Evolutionary conservation across 352 stramenopile genomes (phyloP).

Genomic region (Phytophthora nicotianae): DNA sequence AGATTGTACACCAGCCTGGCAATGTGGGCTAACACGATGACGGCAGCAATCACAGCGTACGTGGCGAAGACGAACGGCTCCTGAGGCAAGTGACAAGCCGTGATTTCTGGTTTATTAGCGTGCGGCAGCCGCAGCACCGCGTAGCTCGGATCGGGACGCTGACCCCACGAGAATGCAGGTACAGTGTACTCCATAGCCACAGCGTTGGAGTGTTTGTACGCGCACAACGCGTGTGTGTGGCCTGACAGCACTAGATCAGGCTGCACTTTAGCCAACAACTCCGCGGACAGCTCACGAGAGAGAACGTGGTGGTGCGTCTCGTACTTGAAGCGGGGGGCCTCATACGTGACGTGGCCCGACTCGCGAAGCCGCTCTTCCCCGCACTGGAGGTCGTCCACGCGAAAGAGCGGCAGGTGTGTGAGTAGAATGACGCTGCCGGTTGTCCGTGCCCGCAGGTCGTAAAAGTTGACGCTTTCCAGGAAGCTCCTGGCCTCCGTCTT

Average conservation of each 20-base stretch:
- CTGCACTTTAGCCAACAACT: conserved; percentile 53
- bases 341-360: conserved; percentile 79
- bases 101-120: conserved; percentile 16
- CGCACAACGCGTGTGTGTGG: conserved; percentile 79
- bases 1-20: conserved; percentile 13
- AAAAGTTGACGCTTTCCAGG: conserved; percentile 46
- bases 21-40: conserved; percentile 23
- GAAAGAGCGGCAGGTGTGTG: conserved; percentile 67
- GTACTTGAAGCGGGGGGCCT: conserved; percentile 72
- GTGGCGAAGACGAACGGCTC: conserved; percentile 46
- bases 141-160: conserved; percentile 82
- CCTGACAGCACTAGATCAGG: conserved; percentile 69
- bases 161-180: conserved; percentile 79
- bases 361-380: conserved; percentile 53
- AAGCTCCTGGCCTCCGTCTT: conserved; percentile 61
- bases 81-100: conserved; percentile 38
- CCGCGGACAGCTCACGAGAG: conserved; percentile 52
- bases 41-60: conserved; percentile 30
- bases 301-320: conserved; percentile 71
- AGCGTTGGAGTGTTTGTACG: conserved; percentile 39
- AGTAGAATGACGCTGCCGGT: conserved; percentile 53
- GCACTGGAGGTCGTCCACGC: conserved; percentile 61
- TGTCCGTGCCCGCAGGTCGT: conserved; percentile 23
- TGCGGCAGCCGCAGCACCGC: conserved; percentile 44
- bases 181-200: conserved; percentile 63